Evolutionary conservation across 2,329 filamentous ascomycete species (phyloP).

Genomic region (Xylariales sp.): DNA sequence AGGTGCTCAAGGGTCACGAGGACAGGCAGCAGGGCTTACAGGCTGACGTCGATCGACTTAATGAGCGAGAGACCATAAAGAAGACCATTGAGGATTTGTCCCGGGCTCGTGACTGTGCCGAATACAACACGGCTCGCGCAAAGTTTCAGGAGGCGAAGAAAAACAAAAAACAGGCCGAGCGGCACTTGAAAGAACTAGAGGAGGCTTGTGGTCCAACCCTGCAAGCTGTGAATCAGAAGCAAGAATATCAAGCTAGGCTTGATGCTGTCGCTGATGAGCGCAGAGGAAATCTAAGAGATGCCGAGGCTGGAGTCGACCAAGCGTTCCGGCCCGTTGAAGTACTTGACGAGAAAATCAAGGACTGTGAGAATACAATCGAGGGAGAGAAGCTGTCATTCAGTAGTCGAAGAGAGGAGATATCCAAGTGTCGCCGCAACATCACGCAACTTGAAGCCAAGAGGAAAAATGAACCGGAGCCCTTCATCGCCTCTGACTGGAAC

Average conservation of each 20-base stretch:
- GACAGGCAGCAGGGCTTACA: conserved; percentile 69
- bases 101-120: conserved; percentile 59
- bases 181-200: conserved; percentile 57
- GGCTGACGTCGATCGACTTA: conserved; percentile 77
- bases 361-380: conserved; percentile 39
- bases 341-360: conserved; percentile 38
- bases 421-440: conserved; percentile 50
- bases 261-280: conserved; percentile 51
- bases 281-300: conserved; percentile 45
- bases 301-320: conserved; percentile 47
- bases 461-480: conserved; percentile 59
- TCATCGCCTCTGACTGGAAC: conserved; percentile 69
- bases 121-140: conserved; percentile 54
- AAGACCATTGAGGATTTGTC: conserved; percentile 61
- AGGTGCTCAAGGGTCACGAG: conserved; percentile 64
- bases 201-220: conserved; percentile 61
- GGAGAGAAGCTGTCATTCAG: conserved; percentile 46
- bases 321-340: conserved; percentile 27
- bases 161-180: conserved; percentile 47
- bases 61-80: conserved; percentile 67
- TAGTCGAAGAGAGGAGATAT: conserved; percentile 35
- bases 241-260: conserved; percentile 59
- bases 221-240: conserved; percentile 63
- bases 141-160: conserved; percentile 48
- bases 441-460: conserved; percentile 58